These are phyloP conservation scores for Vitis hybrid DNA, from an alignment of 177 flowering plant genomes.

Conservation along the genomic window DNA sequence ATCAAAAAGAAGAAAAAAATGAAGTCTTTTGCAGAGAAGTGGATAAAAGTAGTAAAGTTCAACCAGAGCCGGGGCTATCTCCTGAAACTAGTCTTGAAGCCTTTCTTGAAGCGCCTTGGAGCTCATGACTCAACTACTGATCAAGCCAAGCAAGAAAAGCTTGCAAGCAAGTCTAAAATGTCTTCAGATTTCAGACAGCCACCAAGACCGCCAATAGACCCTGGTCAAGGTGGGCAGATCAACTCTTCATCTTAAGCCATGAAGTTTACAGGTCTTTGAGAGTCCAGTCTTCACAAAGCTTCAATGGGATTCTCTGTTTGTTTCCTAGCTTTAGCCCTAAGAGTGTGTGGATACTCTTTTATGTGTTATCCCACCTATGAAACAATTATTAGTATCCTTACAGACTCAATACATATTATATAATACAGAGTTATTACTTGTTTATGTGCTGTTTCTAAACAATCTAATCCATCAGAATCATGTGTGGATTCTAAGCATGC, in stretches of 20 bases:
- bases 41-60: background rate
- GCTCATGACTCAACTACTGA: background rate
- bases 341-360: no score
- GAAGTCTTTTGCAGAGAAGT: background rate
- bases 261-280: no score
- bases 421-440: no score
- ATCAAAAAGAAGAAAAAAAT: background rate
- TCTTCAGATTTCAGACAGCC: background rate
- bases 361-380: no score
- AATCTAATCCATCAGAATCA: no score
- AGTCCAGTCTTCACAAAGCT: no score
- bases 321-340: no score
- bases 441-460: no score
- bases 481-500: no score
- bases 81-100: background rate
- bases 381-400: no score
- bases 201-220: constrained; percentile 14
- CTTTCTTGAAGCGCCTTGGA: constrained; percentile 16
- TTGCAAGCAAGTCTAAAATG: background rate
- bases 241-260: constrained; percentile 4
- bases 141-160: background rate
- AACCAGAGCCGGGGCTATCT: background rate
- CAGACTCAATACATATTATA: no score
- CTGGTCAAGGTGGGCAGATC: constrained; percentile 25
- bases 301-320: no score